Evolutionary conservation across 768 basidiomycete genomes (phyloP), one percentile per base, ranked within the genome.

Genomic region (Trichaptum fuscoviolaceum): DNA sequence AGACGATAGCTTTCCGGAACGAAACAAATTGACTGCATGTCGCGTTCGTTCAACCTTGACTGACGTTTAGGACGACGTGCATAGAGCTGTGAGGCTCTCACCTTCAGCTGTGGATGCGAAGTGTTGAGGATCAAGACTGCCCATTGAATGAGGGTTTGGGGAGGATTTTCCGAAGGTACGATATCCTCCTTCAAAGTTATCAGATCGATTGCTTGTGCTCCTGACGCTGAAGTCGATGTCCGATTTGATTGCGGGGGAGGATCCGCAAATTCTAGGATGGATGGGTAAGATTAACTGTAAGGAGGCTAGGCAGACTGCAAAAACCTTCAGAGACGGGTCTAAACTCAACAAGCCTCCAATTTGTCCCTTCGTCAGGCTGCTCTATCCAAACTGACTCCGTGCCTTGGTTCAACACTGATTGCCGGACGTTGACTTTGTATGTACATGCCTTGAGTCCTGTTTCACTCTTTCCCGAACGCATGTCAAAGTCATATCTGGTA

Each of bases 51-150:
- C 82, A 0, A 90, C 89, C 87, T 89, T 67, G 17, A 63, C 23
- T 20, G 35, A 63, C 26, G 59, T 25, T 25, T 52, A 64, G 34
- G 70, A 60, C 42, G 36, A 58, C 3, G 17, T 59, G n/a, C 27
- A 62, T 34, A 17, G 62, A 26, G 12, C 15, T 23, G 23, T 24
- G 23, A 23, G 30, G 63, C 1, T 42, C 65, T 17, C 69, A 81
- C 88, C 77, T 92, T 92, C 7, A 88, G 74, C 1, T 79, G 80
- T 3, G 92, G 90, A 73, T 89, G 80, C 0, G 90, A 75, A 0
- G 92, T 93, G 69, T 91, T 89, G 27, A 94, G 79, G 63, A 94
- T 90, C 7, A 92, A 77, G 6, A 91, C 89, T 0, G 90, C 90
- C 86, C 88, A 93, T 72, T 91, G 83, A 73, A 92, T 86, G 15